Percentiles rank a stretch among this genome's conserved stretches.
Conservation (phyloP, 192 early-diverging fungal species). For the Coemansia sp. region DNA sequence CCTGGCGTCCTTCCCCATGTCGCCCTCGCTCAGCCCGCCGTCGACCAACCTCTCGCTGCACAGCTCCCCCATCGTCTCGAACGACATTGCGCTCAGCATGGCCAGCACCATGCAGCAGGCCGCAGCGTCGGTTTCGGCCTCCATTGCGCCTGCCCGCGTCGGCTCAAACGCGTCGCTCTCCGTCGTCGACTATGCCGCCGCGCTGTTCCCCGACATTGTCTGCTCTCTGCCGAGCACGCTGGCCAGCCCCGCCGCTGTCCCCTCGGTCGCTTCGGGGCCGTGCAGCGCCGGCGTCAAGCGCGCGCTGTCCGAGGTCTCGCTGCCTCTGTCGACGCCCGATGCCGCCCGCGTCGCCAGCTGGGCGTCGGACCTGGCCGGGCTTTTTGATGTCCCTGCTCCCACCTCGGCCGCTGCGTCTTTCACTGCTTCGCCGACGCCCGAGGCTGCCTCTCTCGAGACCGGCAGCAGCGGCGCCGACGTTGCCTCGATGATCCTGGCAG, state of each 20-base stretch:
- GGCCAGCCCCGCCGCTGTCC: conserved; percentile 4
- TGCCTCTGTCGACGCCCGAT: conserved; percentile 16
- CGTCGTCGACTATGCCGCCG: conserved; percentile 46
- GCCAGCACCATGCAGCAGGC: conserved; percentile 36
- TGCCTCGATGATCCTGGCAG: conserved; percentile 4
- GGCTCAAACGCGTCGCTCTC: conserved; percentile 14
- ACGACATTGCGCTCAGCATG: conserved; percentile 41
- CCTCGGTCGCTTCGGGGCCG: not conserved
- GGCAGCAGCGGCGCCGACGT: not conserved
- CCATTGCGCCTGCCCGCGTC: conserved; percentile 8
- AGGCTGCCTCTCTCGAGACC: not conserved
- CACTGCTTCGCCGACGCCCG: not conserved
- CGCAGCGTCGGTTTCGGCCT: not conserved
- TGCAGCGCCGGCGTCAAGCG: conserved; percentile 15
- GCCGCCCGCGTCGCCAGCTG: conserved; percentile 7
- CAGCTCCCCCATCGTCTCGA: conserved; percentile 36
- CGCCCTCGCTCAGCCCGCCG: conserved; percentile 31
- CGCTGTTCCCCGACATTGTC: conserved; percentile 42
- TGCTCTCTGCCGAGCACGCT: conserved; percentile 22
- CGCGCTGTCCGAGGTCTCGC: conserved; percentile 17
- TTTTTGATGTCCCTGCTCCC: conserved; percentile 18
- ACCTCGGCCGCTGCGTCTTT: conserved; percentile 5
- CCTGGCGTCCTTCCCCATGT: conserved; percentile 3
- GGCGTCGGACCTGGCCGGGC: conserved; percentile 25
- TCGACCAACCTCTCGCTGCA: conserved; percentile 22